Evolutionary conservation across 2,329 filamentous ascomycete genomes (phyloP), one percentile per base, ranked within the genome.

Genomic region (Xylaria sp.): DNA sequence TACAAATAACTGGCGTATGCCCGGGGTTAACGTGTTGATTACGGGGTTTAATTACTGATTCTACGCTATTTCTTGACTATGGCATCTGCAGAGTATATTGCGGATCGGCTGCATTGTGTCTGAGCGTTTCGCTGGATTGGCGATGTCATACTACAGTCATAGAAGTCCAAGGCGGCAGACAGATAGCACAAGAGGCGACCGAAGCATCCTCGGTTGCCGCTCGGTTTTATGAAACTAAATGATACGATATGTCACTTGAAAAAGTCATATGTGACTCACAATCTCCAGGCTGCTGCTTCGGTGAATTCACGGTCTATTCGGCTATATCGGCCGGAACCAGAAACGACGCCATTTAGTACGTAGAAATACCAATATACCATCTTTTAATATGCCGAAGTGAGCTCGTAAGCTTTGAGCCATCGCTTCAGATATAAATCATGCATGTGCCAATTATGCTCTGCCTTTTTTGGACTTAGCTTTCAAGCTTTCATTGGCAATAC

Each of bases 221-320:
- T 52, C 12, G 23, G 46, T 36, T 55, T 53, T 23, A 23, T 23
- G 36, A n/a, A n/a, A 2, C 15, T 9, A 30, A 7, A 50, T 50
- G 2, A 18, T 50, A 50, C 25, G 28, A n/a, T 6, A 43, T 7
- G 34, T 18, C 36, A 23, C n/a, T 57, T 23, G 5, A 3, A 48
- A 30, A 7, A 20, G n/a, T 23, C 6, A 20, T 46, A 46, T 7
- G 13, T 48, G 10, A 43, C 53, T 45, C 28, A 28, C 10, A 18
- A 4, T n/a, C 13, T 3, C 12, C 12, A 13, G 48, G 15, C 9
- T 12, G 0, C 5, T 23, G 2, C 52, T n/a, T 68, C 66, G 66
- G 66, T 55, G 46, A 68, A 66, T 68, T 68, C 36, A 18, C 62
- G 62, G 66, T 48, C 30, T 59, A 55, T 68, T 63, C 63, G 58